phyloP scores from a whole-genome alignment of 2,329 filamentous ascomycete species.

The Nothopassalora personata region DNA sequence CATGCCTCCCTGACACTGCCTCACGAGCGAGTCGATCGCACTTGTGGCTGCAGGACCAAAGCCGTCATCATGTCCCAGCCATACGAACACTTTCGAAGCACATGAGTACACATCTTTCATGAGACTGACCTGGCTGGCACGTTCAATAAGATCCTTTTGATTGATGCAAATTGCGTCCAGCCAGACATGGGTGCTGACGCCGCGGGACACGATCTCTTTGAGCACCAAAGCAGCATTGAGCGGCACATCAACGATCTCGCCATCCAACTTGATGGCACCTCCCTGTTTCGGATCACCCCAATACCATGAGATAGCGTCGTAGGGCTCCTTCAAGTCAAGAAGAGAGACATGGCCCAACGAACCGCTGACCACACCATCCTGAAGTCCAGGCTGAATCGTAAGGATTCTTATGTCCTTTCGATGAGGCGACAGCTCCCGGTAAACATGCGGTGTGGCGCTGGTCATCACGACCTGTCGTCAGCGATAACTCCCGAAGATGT shows the following conservation, averaged over 20 bases:
- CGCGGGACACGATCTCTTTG: background rate
- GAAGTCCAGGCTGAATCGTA: background rate
- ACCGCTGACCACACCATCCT: background rate
- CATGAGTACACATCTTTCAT: constrained; percentile 31
- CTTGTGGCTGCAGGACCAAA: background rate
- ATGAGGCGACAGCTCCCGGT: background rate
- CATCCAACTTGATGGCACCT: background rate
- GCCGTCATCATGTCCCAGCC: constrained; percentile 20
- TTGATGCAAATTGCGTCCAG: constrained; percentile 29
- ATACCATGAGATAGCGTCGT: background rate
- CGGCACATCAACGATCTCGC: background rate
- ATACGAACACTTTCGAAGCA: constrained; percentile 16
- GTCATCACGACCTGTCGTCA: background rate
- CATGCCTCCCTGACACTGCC: background rate
- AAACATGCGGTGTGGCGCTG: too few relatives aligned
- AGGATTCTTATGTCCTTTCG: background rate
- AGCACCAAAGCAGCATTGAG: background rate
- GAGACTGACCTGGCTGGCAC: constrained; percentile 27
- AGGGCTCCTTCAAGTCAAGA: background rate
- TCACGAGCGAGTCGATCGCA: background rate
- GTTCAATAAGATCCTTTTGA: constrained; percentile 27
- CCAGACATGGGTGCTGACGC: background rate
- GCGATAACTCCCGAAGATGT: background rate
- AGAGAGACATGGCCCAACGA: background rate
- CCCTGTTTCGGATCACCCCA: background rate